A percentile compares a stretch with the other conserved stretches of the same genome.
Conservation (phyloP, 306 rosid genomes). For the Rosa lucieae region DNA sequence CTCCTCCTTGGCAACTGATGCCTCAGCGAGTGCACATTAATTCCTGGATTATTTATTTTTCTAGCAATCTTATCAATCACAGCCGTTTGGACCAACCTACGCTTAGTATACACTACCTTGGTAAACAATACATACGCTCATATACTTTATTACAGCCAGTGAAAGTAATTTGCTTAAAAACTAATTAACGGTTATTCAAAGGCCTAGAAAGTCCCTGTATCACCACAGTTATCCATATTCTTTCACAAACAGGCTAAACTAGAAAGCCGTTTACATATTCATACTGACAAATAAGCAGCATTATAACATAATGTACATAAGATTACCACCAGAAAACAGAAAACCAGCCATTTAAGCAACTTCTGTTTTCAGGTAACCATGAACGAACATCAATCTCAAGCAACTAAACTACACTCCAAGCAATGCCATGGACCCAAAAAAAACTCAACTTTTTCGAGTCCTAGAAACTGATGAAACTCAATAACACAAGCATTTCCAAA, state of each 20-base stretch:
- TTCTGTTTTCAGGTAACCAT: not conserved
- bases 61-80: not conserved
- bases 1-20: not conserved
- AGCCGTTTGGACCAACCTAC: not conserved
- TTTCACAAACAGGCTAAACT: not conserved
- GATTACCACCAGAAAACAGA: not conserved
- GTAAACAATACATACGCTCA: not conserved
- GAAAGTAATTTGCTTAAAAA: not conserved
- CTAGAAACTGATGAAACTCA: not conserved
- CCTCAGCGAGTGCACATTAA: not conserved
- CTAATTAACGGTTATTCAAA: not conserved
- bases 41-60: not conserved
- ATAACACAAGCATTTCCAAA: not conserved
- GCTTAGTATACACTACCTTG: not conserved
- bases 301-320: not conserved
- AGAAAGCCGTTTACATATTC: not conserved
- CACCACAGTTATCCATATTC: not conserved
- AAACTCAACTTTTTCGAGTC: not conserved
- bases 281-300: not conserved
- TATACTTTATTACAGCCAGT: not conserved
- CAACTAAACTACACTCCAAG: not conserved
- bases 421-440: not conserved
- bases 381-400: not conserved
- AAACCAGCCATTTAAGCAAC: conserved; percentile 2
- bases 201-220: not conserved